Percentiles rank a stretch among this genome's conserved stretches.
phyloP scores from a whole-genome alignment of 1,284 basidiomycete genomes.

The Sanghuangporus weigelae region DNA sequence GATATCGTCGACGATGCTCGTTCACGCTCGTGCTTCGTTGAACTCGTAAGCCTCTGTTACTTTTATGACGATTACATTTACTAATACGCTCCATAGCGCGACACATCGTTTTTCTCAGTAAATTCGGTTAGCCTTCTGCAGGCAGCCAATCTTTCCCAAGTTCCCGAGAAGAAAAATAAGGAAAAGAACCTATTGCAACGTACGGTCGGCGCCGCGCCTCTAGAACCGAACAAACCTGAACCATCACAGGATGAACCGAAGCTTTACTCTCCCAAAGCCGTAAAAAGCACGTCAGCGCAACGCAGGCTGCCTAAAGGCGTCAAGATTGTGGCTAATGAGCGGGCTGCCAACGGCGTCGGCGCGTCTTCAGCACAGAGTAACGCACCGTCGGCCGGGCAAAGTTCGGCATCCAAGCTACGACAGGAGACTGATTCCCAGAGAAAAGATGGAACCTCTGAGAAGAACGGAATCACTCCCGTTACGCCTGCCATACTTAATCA shows the following conservation, averaged over 20 bases:
- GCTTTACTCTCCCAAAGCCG: not conserved
- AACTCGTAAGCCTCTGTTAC: slow-evolving; percentile 36
- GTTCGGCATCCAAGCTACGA: not conserved
- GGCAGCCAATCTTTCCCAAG: not conserved
- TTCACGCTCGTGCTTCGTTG: slow-evolving; percentile 43
- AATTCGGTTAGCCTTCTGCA: not conserved
- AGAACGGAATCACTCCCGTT: not conserved
- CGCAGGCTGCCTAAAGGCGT: not conserved
- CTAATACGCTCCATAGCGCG: not conserved
- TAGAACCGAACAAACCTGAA: not conserved
- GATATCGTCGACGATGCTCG: slow-evolving; percentile 76
- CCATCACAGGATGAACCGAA: not conserved
- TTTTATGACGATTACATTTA: not conserved
- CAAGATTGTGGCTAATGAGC: not conserved
- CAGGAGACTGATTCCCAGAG: not conserved
- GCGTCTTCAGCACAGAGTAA: not conserved
- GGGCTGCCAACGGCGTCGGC: not conserved
- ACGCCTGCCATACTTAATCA: not conserved
- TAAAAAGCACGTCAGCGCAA: not conserved
- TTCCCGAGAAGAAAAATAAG: not conserved
- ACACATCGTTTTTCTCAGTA: slow-evolving; percentile 1
- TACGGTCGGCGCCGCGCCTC: not conserved
- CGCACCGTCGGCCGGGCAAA: not conserved
- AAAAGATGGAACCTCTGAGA: not conserved
- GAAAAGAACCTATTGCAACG: not conserved